Percentiles rank a stretch among this genome's conserved stretches.
These are phyloP conservation scores for Triticum monococcum DNA, from an alignment of 176 grass and related monocot species.

Conservation along the genomic window DNA sequence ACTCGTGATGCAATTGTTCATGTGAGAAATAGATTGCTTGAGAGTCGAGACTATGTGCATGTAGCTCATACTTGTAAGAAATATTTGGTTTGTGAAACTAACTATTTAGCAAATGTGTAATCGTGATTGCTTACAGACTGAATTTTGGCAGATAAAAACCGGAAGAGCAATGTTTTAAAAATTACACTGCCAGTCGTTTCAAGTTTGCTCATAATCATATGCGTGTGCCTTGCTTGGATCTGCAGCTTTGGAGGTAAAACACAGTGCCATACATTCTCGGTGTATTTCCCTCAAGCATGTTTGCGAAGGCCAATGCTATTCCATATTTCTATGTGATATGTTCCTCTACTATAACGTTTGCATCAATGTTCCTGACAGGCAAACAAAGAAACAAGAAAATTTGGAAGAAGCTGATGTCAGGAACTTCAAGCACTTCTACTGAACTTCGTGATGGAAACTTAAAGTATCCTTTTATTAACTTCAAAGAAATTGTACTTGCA, in stretches of 20 bases:
- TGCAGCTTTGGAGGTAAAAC: background rate
- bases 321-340: background rate
- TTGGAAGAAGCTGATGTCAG: background rate
- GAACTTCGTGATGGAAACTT: slow-evolving; percentile 2
- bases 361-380: background rate
- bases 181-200: background rate
- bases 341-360: background rate
- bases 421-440: background rate
- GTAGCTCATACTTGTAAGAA: background rate
- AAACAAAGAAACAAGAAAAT: background rate
- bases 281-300: background rate
- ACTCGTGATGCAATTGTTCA: background rate
- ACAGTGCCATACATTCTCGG: background rate
- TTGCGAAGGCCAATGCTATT: background rate
- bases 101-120: background rate
- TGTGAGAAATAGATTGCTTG: background rate
- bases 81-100: background rate
- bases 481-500: background rate
- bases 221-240: background rate
- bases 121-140: background rate
- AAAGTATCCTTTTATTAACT: background rate
- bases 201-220: slow-evolving; percentile 27
- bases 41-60: background rate
- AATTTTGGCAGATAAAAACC: slow-evolving; percentile 8
- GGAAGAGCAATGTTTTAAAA: background rate